Percentiles rank a stretch among this genome's conserved stretches.
Evolutionary conservation across 164 flowering plant species (phyloP).

Genomic region (Vitis riparia): DNA sequence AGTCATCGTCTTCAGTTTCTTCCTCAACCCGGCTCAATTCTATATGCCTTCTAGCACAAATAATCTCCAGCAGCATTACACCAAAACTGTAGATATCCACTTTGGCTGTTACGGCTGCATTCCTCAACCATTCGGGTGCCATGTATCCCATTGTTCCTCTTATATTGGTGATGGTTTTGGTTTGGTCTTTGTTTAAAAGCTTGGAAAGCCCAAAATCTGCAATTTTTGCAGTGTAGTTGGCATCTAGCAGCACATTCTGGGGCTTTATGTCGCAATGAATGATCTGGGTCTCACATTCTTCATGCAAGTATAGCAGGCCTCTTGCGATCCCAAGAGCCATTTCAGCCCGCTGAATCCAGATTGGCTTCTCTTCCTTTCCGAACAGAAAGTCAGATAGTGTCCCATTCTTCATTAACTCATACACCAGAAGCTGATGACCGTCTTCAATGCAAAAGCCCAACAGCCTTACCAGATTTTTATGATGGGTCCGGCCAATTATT

Average conservation of each 20-base stretch:
- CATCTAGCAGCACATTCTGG: slow-evolving; percentile 21
- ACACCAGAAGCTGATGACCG: slow-evolving; percentile 11
- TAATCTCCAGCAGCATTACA: slow-evolving; percentile 21
- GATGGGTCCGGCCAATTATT: slow-evolving; percentile 20
- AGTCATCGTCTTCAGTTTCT: slow-evolving; percentile 16
- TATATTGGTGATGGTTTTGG: slow-evolving; percentile 10
- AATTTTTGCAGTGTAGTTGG: slow-evolving; percentile 11
- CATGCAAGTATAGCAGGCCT: slow-evolving; percentile 19
- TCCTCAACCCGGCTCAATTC: slow-evolving; percentile 16
- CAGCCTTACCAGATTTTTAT: slow-evolving; percentile 20
- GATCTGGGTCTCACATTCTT: slow-evolving; percentile 11
- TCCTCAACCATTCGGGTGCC: slow-evolving; percentile 12
- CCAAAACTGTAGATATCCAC: slow-evolving; percentile 23
- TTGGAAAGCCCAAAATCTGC: slow-evolving; percentile 26
- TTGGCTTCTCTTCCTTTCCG: not conserved
- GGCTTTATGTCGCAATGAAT: slow-evolving; percentile 28
- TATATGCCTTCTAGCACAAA: slow-evolving; percentile 24
- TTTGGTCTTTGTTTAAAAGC: slow-evolving; percentile 20
- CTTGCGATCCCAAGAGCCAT: slow-evolving; percentile 16
- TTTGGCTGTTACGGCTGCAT: slow-evolving; percentile 6
- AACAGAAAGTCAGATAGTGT: slow-evolving; percentile 13
- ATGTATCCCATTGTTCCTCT: not conserved
- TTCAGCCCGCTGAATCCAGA: slow-evolving; percentile 13
- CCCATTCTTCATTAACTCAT: slow-evolving; percentile 24
- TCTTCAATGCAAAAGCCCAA: slow-evolving; percentile 19